A percentile compares a stretch with the other conserved stretches of the same genome.
phyloP scores from a whole-genome alignment of 306 rosid genomes.

The Sesbania bispinosa region DNA sequence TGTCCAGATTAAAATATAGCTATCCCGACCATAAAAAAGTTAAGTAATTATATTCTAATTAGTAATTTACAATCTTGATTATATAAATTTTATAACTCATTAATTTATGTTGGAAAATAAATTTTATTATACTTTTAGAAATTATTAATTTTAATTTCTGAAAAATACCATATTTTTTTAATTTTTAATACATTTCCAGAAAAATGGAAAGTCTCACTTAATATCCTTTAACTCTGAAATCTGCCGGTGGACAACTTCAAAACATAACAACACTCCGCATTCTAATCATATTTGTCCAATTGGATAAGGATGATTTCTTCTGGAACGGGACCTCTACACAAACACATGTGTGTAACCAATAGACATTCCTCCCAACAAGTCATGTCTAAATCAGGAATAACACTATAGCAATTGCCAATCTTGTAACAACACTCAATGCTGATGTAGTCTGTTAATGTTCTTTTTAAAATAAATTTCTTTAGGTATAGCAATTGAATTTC shows the following conservation, averaged over 20 bases:
- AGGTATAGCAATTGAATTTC: neutral
- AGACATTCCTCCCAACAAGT: neutral
- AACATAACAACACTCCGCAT: neutral
- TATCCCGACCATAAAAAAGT: too few relatives aligned
- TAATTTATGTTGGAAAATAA: too few relatives aligned
- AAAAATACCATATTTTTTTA: too few relatives aligned
- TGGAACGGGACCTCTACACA: neutral
- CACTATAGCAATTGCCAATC: neutral
- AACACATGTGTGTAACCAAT: slow-evolving; percentile 29
- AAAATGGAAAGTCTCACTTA: too few relatives aligned
- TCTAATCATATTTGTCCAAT: neutral
- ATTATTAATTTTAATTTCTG: too few relatives aligned
- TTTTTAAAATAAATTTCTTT: neutral
- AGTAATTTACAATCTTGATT: too few relatives aligned
- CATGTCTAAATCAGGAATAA: too few relatives aligned
- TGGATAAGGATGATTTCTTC: slow-evolving; percentile 24
- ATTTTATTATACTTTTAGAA: too few relatives aligned
- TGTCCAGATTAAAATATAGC: too few relatives aligned
- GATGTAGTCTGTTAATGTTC: neutral
- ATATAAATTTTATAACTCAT: too few relatives aligned
- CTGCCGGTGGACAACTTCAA: neutral
- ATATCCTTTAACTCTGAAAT: neutral
- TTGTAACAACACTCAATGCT: neutral
- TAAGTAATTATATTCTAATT: too few relatives aligned
- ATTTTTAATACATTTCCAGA: too few relatives aligned